Evolutionary conservation across 2,329 filamentous ascomycete genomes (phyloP).

Genomic region (Talaromyces rugulosus): DNA sequence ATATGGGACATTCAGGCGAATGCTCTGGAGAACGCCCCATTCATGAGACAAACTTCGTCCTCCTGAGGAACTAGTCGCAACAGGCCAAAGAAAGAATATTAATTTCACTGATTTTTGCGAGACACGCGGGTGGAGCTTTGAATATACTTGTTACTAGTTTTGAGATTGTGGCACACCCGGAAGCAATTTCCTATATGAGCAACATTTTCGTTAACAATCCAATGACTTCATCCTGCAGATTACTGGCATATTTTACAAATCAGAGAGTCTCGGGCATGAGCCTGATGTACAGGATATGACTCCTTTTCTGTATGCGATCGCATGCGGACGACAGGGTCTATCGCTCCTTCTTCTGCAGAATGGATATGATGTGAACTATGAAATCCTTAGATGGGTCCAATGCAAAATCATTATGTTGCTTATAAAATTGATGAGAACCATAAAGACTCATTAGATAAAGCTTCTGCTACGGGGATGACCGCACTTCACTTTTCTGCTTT

Average conservation of each 20-base stretch:
- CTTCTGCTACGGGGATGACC: conserved; percentile 10
- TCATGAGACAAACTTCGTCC: conserved; percentile 1
- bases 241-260: not conserved
- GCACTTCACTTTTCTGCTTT: conserved; percentile 17
- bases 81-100: too few species aligned
- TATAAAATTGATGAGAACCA: conserved; percentile 1
- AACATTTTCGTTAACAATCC: too few species aligned
- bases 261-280: not conserved
- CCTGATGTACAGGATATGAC: conserved; percentile 12
- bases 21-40: conserved; percentile 4
- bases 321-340: conserved; percentile 6
- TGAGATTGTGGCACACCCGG: too few species aligned
- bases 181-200: too few species aligned
- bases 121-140: too few species aligned
- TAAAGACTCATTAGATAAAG: conserved; percentile 2
- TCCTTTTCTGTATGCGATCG: conserved; percentile 15
- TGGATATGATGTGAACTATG: conserved; percentile 11
- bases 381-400: conserved; percentile 4
- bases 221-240: not conserved
- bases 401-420: not conserved
- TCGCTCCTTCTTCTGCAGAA: conserved; percentile 10
- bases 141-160: too few species aligned
- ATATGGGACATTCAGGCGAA: conserved; percentile 29
- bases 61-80: not conserved
- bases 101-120: too few species aligned